Evolutionary conservation across 148 eudicot species (phyloP).

Genomic region (Cornus kousa): DNA sequence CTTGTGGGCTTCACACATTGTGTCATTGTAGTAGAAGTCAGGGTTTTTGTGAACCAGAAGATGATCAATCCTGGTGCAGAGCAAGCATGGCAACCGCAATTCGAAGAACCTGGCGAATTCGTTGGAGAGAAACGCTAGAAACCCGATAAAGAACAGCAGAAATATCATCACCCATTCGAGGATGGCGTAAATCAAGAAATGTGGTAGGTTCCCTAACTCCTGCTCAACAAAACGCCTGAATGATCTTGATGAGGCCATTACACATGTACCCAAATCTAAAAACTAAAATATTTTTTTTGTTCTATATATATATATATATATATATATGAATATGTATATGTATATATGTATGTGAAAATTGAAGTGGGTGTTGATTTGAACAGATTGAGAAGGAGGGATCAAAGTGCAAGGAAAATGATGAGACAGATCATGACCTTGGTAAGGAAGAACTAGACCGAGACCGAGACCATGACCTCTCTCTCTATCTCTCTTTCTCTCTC

Average conservation of each 20-base stretch:
- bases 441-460: constrained; percentile 15
- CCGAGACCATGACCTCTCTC: constrained; percentile 41
- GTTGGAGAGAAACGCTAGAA: constrained; percentile 50
- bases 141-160: constrained; percentile 61
- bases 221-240: constrained; percentile 53
- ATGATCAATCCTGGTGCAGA: constrained; percentile 85
- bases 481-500: constrained; percentile 13
- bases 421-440: constrained; percentile 39
- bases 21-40: constrained; percentile 53
- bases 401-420: neutral
- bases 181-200: constrained; percentile 64
- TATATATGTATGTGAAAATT: too few relatives aligned
- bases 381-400: constrained; percentile 19
- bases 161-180: constrained; percentile 77
- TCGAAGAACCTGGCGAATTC: constrained; percentile 77
- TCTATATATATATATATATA: neutral
- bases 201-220: constrained; percentile 63
- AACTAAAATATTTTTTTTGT: neutral
- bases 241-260: constrained; percentile 31
- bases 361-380: neutral
- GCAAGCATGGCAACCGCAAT: constrained; percentile 57
- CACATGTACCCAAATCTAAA: too few relatives aligned
- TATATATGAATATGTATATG: too few relatives aligned
- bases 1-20: constrained; percentile 85
- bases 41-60: constrained; percentile 40